These are phyloP conservation scores for Colletotrichum scovillei DNA, from an alignment of 2,329 filamentous ascomycete species.

Conservation along the genomic window DNA sequence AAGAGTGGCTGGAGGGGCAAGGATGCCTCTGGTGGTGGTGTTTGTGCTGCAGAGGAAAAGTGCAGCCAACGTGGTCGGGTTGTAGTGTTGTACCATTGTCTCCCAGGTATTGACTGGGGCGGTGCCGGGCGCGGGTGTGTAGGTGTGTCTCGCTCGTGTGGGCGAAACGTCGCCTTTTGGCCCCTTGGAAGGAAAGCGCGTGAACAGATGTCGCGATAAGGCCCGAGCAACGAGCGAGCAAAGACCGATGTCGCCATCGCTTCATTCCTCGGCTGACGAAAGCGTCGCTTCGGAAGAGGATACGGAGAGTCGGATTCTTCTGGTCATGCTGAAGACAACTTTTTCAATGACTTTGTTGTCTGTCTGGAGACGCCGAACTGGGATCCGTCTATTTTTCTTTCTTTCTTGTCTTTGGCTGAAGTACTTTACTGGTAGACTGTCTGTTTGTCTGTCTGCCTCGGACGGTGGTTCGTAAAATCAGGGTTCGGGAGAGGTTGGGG, in stretches of 20 bases:
- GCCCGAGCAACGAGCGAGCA: background rate
- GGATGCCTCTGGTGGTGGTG: background rate
- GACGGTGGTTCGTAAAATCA: constrained; percentile 8
- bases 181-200: background rate
- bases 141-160: background rate
- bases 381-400: background rate
- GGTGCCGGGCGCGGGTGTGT: background rate
- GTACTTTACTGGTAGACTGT: too few species aligned
- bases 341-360: background rate
- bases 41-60: constrained; percentile 14
- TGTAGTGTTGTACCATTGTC: background rate
- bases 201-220: constrained; percentile 12
- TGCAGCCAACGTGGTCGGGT: constrained; percentile 10
- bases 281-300: constrained; percentile 2
- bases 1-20: constrained; percentile 13
- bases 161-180: background rate
- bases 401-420: background rate
- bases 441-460: background rate
- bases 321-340: too few species aligned
- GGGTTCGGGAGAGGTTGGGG: constrained; percentile 20
- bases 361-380: background rate
- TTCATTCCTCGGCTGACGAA: constrained; percentile 10
- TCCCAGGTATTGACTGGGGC: background rate
- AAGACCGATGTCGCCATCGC: constrained; percentile 20
- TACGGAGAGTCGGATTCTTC: background rate